Conservation (phyloP, 2,329 filamentous ascomycete genomes). For the Ophiostoma sp. region DNA sequence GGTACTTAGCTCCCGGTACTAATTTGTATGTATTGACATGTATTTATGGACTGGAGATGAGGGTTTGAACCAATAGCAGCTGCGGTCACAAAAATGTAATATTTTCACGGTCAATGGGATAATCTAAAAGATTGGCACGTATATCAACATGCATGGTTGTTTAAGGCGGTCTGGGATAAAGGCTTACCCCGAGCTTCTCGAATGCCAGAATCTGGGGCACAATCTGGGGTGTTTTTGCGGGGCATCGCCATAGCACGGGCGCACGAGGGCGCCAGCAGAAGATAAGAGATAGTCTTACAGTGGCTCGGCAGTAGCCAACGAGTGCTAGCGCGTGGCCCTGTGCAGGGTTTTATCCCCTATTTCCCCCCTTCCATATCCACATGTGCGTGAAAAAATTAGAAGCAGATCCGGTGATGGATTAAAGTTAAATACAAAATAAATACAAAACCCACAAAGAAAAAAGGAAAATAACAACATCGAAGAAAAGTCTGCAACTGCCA, state of each 20-base stretch:
- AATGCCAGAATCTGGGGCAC: slow-evolving; percentile 2
- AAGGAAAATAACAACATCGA: background rate
- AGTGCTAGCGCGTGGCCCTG: background rate
- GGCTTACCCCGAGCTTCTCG: background rate
- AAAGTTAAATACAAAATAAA: background rate
- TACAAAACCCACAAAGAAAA: background rate
- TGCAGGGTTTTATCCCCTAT: slow-evolving; percentile 5
- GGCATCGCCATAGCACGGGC: background rate
- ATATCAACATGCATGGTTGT: background rate
- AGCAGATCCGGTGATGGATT: background rate
- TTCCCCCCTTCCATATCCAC: background rate
- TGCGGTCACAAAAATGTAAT: no score
- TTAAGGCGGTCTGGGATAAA: background rate
- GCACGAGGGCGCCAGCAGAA: background rate
- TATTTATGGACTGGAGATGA: no score
- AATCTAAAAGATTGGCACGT: no score
- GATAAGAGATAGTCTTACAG: no score
- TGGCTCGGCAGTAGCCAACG: background rate
- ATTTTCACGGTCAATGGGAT: no score
- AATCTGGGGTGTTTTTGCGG: slow-evolving; percentile 9
- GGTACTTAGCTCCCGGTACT: no score
- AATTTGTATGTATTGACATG: no score
- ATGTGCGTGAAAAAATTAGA: background rate
- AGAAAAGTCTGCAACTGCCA: slow-evolving; percentile 7
- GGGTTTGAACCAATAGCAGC: no score